Evolutionary conservation across 495 filamentous ascomycete genomes (phyloP), one percentile per base, ranked within the genome.

Genomic region (Bryoglossum gracile): DNA sequence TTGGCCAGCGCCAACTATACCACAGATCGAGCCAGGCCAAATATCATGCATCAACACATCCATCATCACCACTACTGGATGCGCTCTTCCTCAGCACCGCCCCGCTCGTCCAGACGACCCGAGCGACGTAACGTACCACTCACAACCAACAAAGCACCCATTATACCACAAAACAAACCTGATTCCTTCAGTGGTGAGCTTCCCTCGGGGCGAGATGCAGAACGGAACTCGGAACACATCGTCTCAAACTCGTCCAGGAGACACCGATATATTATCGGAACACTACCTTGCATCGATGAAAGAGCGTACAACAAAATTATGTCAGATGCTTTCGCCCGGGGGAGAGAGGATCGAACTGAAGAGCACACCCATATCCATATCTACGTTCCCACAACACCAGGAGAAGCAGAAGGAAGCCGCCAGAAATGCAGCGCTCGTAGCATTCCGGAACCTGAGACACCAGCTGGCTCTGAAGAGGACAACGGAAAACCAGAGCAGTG

Each of bases 31-130:
- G 43, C 35, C 35, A 28, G 43, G 37, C 38, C 28, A 14, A 32
- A 57, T 9, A 48, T 59, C 41, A 56, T 72, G 53, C 73, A 71
- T 57, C 52, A 74, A 39, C 74, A 76, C 59, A 76, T 68, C 55
- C 74, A 77, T 48, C 72, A 77, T 50, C 73, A 77, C 54, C 74
- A 77, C 62, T 77, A 75, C 64, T 77, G 72, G 74, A 55, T 74
- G 24, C 68, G 66, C 13, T 62, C 63, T 22, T 48, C 41, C 34
- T 52, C 61, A 19, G 42, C 57, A 43, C 56, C 26, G 48, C 51
- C 11, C 55, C 55, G 18, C 25, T 1, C 43, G 28, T 30, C 17
- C 38, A 18, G 44, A 33, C 45, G 37, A 32, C 17, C 48, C 32
- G 26, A 40, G 17, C 33, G 33, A 45, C 24, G n/a, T 21, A 14